These are phyloP conservation scores for Aegilops sharonensis DNA, from an alignment of 176 grass and related monocot species.

Conservation along the genomic window DNA sequence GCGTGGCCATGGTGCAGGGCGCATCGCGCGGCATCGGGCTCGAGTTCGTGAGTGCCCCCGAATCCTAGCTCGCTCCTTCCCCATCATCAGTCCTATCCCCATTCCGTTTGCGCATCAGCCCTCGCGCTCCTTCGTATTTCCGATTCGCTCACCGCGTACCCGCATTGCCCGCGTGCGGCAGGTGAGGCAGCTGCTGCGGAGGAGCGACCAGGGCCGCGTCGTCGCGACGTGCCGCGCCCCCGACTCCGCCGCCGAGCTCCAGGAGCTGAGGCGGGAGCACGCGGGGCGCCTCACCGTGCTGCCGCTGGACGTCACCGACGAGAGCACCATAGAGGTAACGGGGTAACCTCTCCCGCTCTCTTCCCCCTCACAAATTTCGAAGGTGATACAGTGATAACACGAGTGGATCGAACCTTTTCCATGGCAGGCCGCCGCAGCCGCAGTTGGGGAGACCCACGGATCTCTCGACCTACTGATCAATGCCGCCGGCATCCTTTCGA, in stretches of 20 bases:
- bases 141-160: neutral
- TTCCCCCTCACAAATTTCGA: neutral
- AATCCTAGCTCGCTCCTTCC: neutral
- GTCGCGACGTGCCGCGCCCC: constrained; percentile 76
- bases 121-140: neutral
- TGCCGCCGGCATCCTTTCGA: constrained; percentile 72
- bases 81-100: neutral
- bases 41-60: constrained; percentile 63
- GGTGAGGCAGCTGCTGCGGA: constrained; percentile 80
- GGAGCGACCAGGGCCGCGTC: constrained; percentile 49
- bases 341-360: no score
- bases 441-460: constrained; percentile 57
- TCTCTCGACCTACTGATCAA: constrained; percentile 77
- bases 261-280: constrained; percentile 52
- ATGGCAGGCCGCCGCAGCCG: constrained; percentile 57
- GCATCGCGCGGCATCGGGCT: constrained; percentile 85
- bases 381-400: neutral
- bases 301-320: constrained; percentile 75
- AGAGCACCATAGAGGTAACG: constrained; percentile 69
- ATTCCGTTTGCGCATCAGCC: neutral
- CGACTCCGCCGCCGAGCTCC: constrained; percentile 45
- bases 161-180: neutral
- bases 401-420: neutral
- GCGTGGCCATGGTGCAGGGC: constrained; percentile 91
- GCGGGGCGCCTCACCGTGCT: constrained; percentile 59